Evolutionary conservation across 164 flowering plant species (phyloP).

Genomic region (Akebia trifoliata): DNA sequence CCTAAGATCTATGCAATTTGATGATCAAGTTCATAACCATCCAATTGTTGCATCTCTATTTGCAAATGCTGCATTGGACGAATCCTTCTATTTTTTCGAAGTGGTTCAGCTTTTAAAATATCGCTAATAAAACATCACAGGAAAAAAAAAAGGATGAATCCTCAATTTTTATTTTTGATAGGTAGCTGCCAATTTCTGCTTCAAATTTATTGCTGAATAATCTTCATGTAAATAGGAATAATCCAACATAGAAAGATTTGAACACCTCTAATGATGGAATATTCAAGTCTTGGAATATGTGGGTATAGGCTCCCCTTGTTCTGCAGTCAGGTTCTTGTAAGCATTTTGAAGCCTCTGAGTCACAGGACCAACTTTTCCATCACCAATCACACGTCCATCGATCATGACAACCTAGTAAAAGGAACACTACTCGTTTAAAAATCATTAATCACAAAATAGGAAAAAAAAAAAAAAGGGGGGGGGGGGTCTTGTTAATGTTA

Average conservation of each 20-base stretch:
- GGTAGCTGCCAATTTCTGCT: not conserved
- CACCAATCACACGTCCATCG: conserved; percentile 76
- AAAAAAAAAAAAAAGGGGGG: too few species aligned
- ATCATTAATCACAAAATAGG: not conserved
- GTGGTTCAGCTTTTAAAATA: not conserved
- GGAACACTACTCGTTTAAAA: not conserved
- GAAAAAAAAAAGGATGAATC: not conserved
- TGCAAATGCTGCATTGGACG: not conserved
- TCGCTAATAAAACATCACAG: not conserved
- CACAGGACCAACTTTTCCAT: conserved; percentile 81
- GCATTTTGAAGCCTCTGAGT: conserved; percentile 65
- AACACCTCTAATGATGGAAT: not conserved
- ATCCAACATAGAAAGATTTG: not conserved
- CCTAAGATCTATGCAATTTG: too few species aligned
- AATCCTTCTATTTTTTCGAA: not conserved
- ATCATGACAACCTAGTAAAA: conserved; percentile 64
- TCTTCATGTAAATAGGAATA: not conserved
- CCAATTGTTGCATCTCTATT: not conserved
- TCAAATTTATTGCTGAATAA: conserved; percentile 1
- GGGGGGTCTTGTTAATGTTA: not conserved
- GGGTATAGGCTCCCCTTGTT: conserved; percentile 76
- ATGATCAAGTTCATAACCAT: too few species aligned
- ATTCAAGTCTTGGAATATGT: conserved; percentile 17
- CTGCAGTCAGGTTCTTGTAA: conserved; percentile 52
- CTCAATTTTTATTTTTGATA: not conserved